Evolutionary conservation across 306 rosid species (phyloP), one percentile per base, ranked within the genome.

Genomic region (Lathyrus aphaca): DNA sequence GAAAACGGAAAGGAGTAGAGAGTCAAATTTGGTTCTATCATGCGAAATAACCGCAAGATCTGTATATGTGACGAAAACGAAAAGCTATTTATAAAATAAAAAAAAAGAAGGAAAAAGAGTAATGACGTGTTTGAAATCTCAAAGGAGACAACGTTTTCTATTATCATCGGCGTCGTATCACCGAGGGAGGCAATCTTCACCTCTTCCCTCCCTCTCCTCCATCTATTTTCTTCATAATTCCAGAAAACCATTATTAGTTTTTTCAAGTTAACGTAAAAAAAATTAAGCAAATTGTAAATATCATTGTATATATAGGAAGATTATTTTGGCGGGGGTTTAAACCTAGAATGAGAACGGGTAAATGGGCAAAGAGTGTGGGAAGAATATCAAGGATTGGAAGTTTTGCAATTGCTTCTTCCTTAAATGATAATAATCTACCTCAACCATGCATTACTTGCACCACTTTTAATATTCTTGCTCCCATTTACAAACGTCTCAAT

Each of bases 381-480:
- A 82, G 93, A 72, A 82, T 88, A 13, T 80, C 93, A 2, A 86
- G 89, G 81, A 85, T 86, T 23, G 98, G 97, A 64, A 86, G 89
- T 70, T 88, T 86, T 23, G 93, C 96, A 19, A 83, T 90, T 72
- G 64, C 98, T 14, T 91, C 97, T 25, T 86, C 96, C 39, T 68
- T 79, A 7, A 88, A 69, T 38, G 98, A 89, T 61, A 86, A 73
- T 12, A 86, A 73, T 12, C 91, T 79, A 10, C 93, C 75, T 70
- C 96, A 83, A 55, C 97, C 96, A 50, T 79, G 81, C 78, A 84
- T 94, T 66, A 86, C 97, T 21, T 94, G 99, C 74, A 94, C 99
- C 8, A 94, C 99, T 29, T 94, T 94, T 68, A 94, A 94, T 77
- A 91, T 94, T 56, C 97, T 94, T 35, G 99, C 99, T 38, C 99